These are phyloP conservation scores for Blumeria graminis DNA, from an alignment of 2,329 filamentous ascomycete species.

Conservation along the genomic window DNA sequence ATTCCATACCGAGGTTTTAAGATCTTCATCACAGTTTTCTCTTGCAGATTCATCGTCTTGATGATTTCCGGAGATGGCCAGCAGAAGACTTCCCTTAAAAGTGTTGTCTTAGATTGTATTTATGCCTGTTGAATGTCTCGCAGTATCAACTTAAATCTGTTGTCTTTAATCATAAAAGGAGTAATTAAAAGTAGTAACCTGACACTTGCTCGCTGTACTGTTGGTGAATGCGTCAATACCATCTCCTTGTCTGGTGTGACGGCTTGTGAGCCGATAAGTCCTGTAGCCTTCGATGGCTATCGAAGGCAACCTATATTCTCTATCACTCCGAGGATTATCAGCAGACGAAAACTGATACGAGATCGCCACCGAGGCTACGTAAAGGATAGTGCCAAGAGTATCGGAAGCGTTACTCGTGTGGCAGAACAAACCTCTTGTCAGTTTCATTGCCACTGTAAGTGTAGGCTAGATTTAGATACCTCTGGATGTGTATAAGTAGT, in stretches of 20 bases:
- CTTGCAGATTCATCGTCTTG: background rate
- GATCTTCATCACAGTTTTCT: background rate
- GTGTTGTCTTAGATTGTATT: background rate
- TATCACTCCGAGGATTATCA: too few relatives aligned
- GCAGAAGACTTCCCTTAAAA: background rate
- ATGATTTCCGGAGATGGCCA: background rate
- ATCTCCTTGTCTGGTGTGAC: background rate
- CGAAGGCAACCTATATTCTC: too few relatives aligned
- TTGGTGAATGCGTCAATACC: background rate
- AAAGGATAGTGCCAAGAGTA: too few relatives aligned
- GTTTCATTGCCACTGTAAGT: too few relatives aligned
- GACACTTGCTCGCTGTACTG: background rate
- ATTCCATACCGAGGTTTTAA: background rate
- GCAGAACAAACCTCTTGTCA: too few relatives aligned
- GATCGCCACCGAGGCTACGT: too few relatives aligned
- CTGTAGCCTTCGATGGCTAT: too few relatives aligned
- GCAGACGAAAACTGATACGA: too few relatives aligned
- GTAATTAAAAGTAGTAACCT: background rate
- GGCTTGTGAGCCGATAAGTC: too few relatives aligned
- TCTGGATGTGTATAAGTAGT: too few relatives aligned
- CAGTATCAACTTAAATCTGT: background rate
- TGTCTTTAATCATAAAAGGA: background rate
- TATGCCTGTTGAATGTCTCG: background rate
- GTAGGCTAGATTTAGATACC: too few relatives aligned
- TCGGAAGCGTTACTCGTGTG: too few relatives aligned